Base-by-base conservation (phyloP, 1,284 basidiomycete genomes). In the Ceratobasidium sp. region DNA sequence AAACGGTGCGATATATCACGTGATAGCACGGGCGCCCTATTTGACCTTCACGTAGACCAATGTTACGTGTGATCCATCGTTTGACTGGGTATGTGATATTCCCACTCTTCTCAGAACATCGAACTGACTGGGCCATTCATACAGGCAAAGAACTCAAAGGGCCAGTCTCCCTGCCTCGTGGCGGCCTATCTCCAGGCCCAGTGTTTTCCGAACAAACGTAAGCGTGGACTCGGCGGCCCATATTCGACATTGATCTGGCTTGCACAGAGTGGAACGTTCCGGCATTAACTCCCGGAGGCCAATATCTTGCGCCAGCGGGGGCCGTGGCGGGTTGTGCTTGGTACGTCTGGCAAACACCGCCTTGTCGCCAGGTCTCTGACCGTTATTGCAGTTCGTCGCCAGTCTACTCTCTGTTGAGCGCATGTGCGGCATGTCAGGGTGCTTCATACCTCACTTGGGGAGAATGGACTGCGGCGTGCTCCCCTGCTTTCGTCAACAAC, bases 111-210 rank as follows among this genome's bases (percentile, higher is more conserved):
- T 18, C 14, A 43, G 28, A 23, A 23, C 14, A 6, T 3, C 6
- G 2, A 28, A 3, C 52, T 45, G 10, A 18, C 21, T 26, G 12
- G 10, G 65, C 6, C 46, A 21, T 21, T 21, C 18, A 45, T 43
- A 30, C 72, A 71, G 73, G 65, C 65, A 45, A 72, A 45, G 30
- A 74, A 74, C 57, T 36, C 52, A 8, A 50, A 41, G 12, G 50
- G 60, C n/a, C 73, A 74, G 55, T 48, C 52, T 32, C 69, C 73
- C 16, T 74, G 73, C 58, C 73, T 74, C 1, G 69, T 74, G 16
- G 73, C 73, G 28, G 70, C 73, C 4, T 74, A 72, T 46, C 41
- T 74, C 1, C 69, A 72, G 45, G 73, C 70, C 12, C 59, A 53
- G n/a, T 74, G 73, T 36, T 36, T 62, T 39, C 52, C 69, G 8